phyloP scores from a whole-genome alignment of 371 early-diverging fungal species.

The Entomophthora muscae region DNA sequence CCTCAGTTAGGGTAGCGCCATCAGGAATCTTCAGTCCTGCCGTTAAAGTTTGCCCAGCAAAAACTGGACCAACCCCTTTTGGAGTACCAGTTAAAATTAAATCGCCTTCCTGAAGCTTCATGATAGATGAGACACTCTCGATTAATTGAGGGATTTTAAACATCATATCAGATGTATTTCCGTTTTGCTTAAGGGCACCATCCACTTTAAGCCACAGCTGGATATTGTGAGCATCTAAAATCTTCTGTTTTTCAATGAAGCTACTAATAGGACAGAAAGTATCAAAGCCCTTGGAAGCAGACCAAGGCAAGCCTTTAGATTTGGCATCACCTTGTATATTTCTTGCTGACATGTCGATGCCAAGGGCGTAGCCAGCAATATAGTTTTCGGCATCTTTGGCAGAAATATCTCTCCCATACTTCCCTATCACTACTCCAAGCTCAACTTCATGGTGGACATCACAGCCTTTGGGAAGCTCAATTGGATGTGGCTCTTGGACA shows the following conservation, averaged over 20 bases:
- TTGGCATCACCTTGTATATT: conserved; percentile 73
- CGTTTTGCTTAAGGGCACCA: conserved; percentile 58
- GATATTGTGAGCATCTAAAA: conserved; percentile 53
- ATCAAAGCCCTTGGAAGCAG: conserved; percentile 87
- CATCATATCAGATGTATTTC: conserved; percentile 79
- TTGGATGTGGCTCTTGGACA: conserved; percentile 39
- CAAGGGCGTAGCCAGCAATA: conserved; percentile 74
- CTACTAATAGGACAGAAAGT: conserved; percentile 82
- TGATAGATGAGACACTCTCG: conserved; percentile 56
- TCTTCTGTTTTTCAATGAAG: conserved; percentile 53
- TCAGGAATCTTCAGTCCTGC: conserved; percentile 33
- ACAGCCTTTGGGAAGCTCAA: conserved; percentile 63
- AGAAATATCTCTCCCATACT: conserved; percentile 53
- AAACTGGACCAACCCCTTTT: conserved; percentile 68
- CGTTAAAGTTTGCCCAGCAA: conserved; percentile 53
- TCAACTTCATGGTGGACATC: conserved; percentile 91
- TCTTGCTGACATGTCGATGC: conserved; percentile 84
- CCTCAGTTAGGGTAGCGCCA: conserved; percentile 2
- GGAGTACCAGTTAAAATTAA: conserved; percentile 64
- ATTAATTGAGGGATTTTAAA: conserved; percentile 65
- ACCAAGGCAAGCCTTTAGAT: conserved; percentile 75
- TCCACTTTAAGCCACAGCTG: conserved; percentile 68
- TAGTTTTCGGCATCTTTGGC: conserved; percentile 38
- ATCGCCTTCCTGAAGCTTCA: conserved; percentile 72
- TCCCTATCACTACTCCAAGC: conserved; percentile 83